These are phyloP conservation scores for Blastobotrys arbuscula DNA, from an alignment of 1,139 yeast species.

Conservation along the genomic window DNA sequence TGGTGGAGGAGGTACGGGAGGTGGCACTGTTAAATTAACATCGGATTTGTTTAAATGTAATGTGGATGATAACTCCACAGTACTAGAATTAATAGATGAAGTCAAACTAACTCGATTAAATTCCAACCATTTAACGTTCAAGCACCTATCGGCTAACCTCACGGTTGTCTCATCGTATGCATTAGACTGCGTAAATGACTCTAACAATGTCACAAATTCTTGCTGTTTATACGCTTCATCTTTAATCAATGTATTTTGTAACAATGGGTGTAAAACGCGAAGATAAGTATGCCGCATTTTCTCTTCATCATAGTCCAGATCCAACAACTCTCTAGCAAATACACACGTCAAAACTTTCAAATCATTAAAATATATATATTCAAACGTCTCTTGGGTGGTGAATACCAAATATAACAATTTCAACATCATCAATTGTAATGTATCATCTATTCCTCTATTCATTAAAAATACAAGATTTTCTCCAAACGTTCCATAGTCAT, in stretches of 20 bases:
- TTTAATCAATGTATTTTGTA: constrained; percentile 61
- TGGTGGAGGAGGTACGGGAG: constrained; percentile 6
- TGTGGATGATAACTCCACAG: not conserved
- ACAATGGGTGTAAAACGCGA: constrained; percentile 66
- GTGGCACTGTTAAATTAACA: not conserved
- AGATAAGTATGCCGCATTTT: constrained; percentile 67
- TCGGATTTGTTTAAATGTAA: not conserved
- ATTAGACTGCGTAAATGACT: constrained; percentile 37
- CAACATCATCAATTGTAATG: constrained; percentile 70
- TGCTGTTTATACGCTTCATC: constrained; percentile 52
- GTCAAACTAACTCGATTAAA: constrained; percentile 10
- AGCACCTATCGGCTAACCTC: constrained; percentile 57
- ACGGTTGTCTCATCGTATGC: constrained; percentile 40
- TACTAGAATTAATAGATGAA: not conserved
- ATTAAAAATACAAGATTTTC: constrained; percentile 57
- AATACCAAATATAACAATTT: constrained; percentile 72
- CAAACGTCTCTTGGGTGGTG: constrained; percentile 59
- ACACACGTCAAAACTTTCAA: constrained; percentile 82
- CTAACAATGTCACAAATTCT: constrained; percentile 49
- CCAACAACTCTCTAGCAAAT: constrained; percentile 68
- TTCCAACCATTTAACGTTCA: constrained; percentile 54
- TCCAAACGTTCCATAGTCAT: constrained; percentile 44
- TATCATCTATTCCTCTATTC: constrained; percentile 70
- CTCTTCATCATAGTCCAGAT: constrained; percentile 57
- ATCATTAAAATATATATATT: constrained; percentile 76